phyloP scores from a whole-genome alignment of 106 monocot genomes.

The Phalaenopsis equestris region DNA sequence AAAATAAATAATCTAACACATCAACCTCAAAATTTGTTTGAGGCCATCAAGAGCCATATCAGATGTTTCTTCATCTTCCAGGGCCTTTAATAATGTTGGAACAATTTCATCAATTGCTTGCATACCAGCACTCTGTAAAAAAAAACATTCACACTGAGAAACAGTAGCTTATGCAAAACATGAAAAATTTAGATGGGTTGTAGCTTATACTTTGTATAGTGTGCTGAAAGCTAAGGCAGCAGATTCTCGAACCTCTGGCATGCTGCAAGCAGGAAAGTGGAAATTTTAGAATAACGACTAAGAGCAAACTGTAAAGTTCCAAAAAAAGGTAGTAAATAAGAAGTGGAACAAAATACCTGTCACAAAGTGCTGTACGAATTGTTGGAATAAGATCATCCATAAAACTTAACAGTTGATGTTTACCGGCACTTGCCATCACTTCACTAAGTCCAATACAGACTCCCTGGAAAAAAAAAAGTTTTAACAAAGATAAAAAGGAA shows the following conservation, averaged over 20 bases:
- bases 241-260: constrained; percentile 87
- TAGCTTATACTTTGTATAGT: constrained; percentile 83
- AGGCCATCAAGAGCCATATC: constrained; percentile 95
- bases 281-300: not conserved
- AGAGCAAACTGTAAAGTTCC: not conserved
- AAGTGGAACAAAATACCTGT: constrained; percentile 46
- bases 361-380: constrained; percentile 96
- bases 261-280: constrained; percentile 25
- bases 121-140: constrained; percentile 86
- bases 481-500: not conserved
- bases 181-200: not conserved
- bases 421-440: constrained; percentile 96
- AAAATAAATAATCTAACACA: not conserved
- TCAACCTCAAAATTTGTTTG: constrained; percentile 89
- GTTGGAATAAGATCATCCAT: constrained; percentile 96
- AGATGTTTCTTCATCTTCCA: constrained; percentile 82
- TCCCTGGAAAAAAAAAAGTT: constrained; percentile 30
- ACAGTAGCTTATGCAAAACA: not conserved
- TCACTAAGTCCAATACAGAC: constrained; percentile 98
- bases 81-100: constrained; percentile 68
- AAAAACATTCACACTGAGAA: not conserved
- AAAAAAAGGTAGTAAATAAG: constrained; percentile 6
- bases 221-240: constrained; percentile 98
- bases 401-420: constrained; percentile 80
- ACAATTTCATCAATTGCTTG: constrained; percentile 99